phyloP scores from a whole-genome alignment of 768 basidiomycete genomes.

The Suillus luteus region DNA sequence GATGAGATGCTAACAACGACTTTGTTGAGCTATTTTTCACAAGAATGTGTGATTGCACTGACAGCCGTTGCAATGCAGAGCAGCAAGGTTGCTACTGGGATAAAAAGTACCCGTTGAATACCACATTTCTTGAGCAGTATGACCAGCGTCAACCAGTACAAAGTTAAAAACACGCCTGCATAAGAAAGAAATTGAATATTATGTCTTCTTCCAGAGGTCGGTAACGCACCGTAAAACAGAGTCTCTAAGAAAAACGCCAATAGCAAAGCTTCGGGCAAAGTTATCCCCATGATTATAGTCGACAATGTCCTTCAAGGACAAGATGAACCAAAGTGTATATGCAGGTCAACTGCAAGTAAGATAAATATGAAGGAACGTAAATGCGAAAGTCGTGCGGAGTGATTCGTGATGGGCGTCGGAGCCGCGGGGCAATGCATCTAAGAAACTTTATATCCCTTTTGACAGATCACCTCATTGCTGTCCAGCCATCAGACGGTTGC shows the following conservation, averaged over 20 bases:
- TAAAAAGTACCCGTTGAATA: neutral
- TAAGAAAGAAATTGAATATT: neutral
- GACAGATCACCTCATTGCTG: neutral
- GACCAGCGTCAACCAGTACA: neutral
- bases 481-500: neutral
- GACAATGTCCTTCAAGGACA: neutral
- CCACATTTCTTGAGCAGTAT: neutral
- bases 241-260: neutral
- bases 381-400: neutral
- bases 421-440: neutral
- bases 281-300: neutral
- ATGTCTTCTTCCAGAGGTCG: neutral
- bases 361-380: neutral
- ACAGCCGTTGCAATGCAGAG: conserved; percentile 1
- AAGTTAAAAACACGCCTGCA: neutral
- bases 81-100: neutral
- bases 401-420: neutral
- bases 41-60: neutral
- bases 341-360: neutral
- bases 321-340: neutral
- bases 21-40: neutral
- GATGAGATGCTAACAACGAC: neutral
- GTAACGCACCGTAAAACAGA: neutral
- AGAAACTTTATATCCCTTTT: neutral
- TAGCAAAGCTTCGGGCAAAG: neutral